Conservation (phyloP, 139 green algal species). For the Spirogloea muscicola region DNA sequence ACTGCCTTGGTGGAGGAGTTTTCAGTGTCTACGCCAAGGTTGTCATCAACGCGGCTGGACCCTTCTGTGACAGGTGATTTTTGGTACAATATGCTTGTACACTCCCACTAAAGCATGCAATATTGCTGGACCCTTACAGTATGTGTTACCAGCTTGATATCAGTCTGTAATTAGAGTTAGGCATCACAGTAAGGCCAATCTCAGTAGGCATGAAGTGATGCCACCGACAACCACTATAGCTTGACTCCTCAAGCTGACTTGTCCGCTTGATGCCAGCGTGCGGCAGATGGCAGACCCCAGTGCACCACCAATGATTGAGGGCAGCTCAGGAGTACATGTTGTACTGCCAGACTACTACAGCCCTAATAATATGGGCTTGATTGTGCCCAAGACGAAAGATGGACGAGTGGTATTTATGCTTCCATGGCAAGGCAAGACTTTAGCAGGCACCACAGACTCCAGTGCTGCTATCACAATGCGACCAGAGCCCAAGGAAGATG, state of each 20-base stretch:
- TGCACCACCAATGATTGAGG: constrained; percentile 66
- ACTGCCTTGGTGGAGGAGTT: constrained; percentile 57
- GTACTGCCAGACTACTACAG: constrained; percentile 92
- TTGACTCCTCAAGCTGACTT: no score
- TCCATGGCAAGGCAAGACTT: constrained; percentile 66
- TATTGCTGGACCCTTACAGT: no score
- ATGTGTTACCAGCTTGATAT: no score
- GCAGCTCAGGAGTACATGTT: constrained; percentile 81
- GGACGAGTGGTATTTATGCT: constrained; percentile 96
- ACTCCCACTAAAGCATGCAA: no score
- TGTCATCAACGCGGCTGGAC: constrained; percentile 89
- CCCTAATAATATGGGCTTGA: constrained; percentile 73
- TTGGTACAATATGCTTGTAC: no score
- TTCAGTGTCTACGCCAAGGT: constrained; percentile 66
- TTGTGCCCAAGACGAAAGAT: constrained; percentile 97
- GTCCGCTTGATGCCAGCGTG: constrained; percentile 70
- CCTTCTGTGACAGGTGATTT: constrained; percentile 71
- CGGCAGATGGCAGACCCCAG: constrained; percentile 51
- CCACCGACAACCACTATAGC: no score
- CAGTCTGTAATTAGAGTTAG: no score
- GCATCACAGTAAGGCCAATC: no score
- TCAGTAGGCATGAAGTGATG: no score
- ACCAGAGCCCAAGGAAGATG: constrained; percentile 68
- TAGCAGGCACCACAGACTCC: constrained; percentile 91
- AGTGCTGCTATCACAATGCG: constrained; percentile 56